Percentiles rank a stretch among this genome's conserved stretches.
phyloP scores from a whole-genome alignment of 129 eudicot species.

The Helianthus annuus region DNA sequence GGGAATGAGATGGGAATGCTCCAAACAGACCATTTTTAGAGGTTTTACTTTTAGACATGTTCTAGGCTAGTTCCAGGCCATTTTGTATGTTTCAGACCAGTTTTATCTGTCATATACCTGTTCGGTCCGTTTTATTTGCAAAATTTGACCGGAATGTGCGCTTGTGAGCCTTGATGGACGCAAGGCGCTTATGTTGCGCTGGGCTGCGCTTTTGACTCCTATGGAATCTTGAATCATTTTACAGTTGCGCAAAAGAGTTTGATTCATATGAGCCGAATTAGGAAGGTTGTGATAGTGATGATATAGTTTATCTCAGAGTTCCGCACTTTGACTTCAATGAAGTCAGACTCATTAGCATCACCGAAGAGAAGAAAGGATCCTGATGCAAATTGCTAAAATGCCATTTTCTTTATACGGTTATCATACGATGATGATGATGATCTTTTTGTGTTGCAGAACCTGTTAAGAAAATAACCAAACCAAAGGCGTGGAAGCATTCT shows the following conservation, averaged over 20 bases:
- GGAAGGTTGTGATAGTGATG: not conserved
- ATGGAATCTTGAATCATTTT: too few relatives aligned
- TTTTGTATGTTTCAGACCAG: too few relatives aligned
- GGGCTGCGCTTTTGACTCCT: too few relatives aligned
- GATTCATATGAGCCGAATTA: not conserved
- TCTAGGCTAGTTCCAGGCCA: too few relatives aligned
- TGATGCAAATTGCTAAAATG: not conserved
- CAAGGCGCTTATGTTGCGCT: too few relatives aligned
- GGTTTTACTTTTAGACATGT: too few relatives aligned
- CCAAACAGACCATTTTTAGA: too few relatives aligned
- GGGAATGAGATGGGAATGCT: too few relatives aligned
- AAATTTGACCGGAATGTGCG: too few relatives aligned
- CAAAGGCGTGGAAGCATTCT: conserved; percentile 91
- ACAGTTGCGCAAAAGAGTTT: not conserved
- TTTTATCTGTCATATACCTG: too few relatives aligned
- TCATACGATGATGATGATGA: not conserved
- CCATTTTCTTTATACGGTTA: not conserved
- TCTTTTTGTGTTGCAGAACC: conserved; percentile 30
- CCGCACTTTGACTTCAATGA: not conserved
- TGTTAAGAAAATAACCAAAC: conserved; percentile 67
- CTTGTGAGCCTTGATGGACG: too few relatives aligned
- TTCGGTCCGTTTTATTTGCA: too few relatives aligned
- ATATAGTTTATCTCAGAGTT: not conserved
- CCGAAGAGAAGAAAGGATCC: not conserved
- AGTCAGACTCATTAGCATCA: not conserved